Evolutionary conservation across 495 filamentous ascomycete species (phyloP).

Genomic region (Neurospora sp.): DNA sequence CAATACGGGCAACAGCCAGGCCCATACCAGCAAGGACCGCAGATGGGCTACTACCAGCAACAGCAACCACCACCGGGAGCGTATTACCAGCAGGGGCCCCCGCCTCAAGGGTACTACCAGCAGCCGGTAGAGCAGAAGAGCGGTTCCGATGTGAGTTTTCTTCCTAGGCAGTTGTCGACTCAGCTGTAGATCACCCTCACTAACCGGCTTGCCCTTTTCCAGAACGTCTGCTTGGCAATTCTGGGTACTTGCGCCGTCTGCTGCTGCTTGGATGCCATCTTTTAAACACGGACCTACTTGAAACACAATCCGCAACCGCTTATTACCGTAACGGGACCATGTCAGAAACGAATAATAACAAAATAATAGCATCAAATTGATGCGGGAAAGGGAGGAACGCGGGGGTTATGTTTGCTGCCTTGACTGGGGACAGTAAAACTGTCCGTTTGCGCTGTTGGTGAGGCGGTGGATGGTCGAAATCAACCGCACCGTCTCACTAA

Average conservation of each 20-base stretch:
- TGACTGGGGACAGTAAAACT: not conserved
- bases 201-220: not conserved
- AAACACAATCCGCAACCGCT: not conserved
- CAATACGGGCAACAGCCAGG: slow-evolving; percentile 13
- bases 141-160: slow-evolving; percentile 11
- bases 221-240: slow-evolving; percentile 27
- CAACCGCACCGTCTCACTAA: not conserved
- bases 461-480: not conserved
- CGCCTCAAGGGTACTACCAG: slow-evolving; percentile 12
- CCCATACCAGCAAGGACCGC: slow-evolving; percentile 26
- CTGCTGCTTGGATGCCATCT: slow-evolving; percentile 39
- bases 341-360: not conserved
- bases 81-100: slow-evolving; percentile 14
- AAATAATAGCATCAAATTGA: not conserved
- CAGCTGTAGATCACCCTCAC: not conserved
- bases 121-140: slow-evolving; percentile 16
- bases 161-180: not conserved
- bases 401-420: not conserved
- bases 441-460: not conserved
- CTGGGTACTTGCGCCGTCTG: slow-evolving; percentile 35
- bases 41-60: slow-evolving; percentile 34
- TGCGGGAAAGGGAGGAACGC: not conserved
- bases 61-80: slow-evolving; percentile 9
- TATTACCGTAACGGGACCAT: not conserved
- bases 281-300: slow-evolving; percentile 18